Evolutionary conservation across 2,329 filamentous ascomycete genomes (phyloP), one percentile per base, ranked within the genome.

Genomic region (Blastomyces gilchristii): DNA sequence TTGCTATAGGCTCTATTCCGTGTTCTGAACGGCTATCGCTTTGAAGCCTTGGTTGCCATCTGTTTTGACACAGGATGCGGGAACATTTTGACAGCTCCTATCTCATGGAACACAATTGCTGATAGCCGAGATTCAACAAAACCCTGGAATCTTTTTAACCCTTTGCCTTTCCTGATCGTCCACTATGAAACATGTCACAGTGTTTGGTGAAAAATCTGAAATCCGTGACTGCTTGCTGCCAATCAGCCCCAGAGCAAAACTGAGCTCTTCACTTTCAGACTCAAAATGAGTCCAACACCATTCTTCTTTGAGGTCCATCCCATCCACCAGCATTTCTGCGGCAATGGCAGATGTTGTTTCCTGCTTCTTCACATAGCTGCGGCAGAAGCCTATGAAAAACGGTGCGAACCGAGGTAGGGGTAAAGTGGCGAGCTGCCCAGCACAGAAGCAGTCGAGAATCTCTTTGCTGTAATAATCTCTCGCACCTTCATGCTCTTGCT

Each of bases 401-500:
- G 66, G 65, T n/a, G 63, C 60, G n/a, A 71, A 64, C 25, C 66
- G 65, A 54, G 70, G 70, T 3, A 70, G 50, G 6, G 64, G 68
- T 16, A 71, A 54, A 50, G 45, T 50, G 14, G 63, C 58, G 28
- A 70, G 39, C 45, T 64, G 59, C 34, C 67, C 66, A 81, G 60
- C 78, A 91, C 50, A 90, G 85, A 52, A 77, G 81, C 52, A 96
- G 95, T 71, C 77, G 74, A 1, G 85, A 91, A 64, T 81, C 85
- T 0, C 70, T 92, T 3, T 90, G 90, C 2, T 78, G 28, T 31
- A 31, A 88, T 68, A 79, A 96, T 0, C 79, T 95, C 0, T 82
- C 87, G 60, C 89, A 89, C 0, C 96, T 96, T 77, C 39, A 18
- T 61, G 61, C 34, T 64, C 63, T n/a, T 59, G 28, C 3, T 39